Percentiles rank a stretch among this genome's conserved stretches.
Evolutionary conservation across 208 protist species (phyloP).

Genomic region (Leishmania arabica): DNA sequence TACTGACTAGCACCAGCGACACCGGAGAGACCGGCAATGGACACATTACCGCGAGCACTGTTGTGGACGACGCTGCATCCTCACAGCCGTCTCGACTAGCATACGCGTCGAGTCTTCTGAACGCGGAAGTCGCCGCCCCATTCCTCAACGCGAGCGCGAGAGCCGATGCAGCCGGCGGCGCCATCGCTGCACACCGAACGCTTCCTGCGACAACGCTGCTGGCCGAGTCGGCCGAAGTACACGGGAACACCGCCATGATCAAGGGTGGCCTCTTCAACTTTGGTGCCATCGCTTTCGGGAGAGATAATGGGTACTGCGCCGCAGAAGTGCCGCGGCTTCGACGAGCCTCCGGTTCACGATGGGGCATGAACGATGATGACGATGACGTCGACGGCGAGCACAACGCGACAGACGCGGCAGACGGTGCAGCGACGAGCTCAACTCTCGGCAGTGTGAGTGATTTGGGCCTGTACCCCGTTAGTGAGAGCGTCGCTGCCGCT

Average conservation of each 20-base stretch:
- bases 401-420: background rate
- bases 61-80: background rate
- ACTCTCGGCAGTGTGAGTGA: background rate
- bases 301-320: constrained; percentile 7
- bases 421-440: background rate
- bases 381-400: background rate
- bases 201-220: background rate
- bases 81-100: background rate
- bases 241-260: background rate
- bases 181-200: background rate
- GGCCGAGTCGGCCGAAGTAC: background rate
- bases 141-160: background rate
- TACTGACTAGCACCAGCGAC: background rate
- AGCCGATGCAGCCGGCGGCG: background rate
- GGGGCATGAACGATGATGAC: background rate
- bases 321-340: background rate
- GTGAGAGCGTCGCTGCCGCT: background rate
- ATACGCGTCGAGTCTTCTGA: background rate
- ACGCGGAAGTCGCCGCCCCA: background rate
- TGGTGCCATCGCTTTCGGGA: constrained; percentile 9
- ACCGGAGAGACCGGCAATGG: background rate
- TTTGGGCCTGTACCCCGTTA: constrained; percentile 11
- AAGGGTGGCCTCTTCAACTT: constrained; percentile 17
- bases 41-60: background rate
- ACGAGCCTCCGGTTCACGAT: background rate